Percentiles rank a stretch among this genome's conserved stretches.
Evolutionary conservation across 495 filamentous ascomycete species (phyloP).

Genomic region (Margaritispora aquatica): DNA sequence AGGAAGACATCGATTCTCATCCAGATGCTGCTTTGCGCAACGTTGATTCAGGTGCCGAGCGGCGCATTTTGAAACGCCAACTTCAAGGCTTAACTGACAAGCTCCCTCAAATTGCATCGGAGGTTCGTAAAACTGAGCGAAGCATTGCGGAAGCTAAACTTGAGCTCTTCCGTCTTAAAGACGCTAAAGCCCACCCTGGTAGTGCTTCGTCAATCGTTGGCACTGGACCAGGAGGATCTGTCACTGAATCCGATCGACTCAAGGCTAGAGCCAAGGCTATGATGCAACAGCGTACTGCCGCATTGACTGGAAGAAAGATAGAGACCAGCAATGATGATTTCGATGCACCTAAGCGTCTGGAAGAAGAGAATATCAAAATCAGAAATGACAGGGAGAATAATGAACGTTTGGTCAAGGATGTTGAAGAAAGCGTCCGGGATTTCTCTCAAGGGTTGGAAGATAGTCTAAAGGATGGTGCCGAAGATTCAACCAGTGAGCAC

Average conservation of each 20-base stretch:
- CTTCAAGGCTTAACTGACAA: slow-evolving; percentile 83
- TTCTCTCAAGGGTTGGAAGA: slow-evolving; percentile 80
- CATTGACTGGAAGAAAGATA: slow-evolving; percentile 75
- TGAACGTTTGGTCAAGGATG: slow-evolving; percentile 91
- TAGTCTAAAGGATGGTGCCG: slow-evolving; percentile 74
- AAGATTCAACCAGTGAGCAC: slow-evolving; percentile 65
- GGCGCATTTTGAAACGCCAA: slow-evolving; percentile 77
- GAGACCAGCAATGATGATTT: slow-evolving; percentile 58
- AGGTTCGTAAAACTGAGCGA: slow-evolving; percentile 85
- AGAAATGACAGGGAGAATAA: slow-evolving; percentile 87
- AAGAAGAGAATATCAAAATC: slow-evolving; percentile 77
- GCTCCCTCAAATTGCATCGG: slow-evolving; percentile 84
- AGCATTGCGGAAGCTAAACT: slow-evolving; percentile 86
- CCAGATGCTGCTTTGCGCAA: slow-evolving; percentile 69
- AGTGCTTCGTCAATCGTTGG: slow-evolving; percentile 81
- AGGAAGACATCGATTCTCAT: slow-evolving; percentile 93
- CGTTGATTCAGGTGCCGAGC: slow-evolving; percentile 79
- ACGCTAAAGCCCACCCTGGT: slow-evolving; percentile 86
- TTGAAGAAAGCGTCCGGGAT: slow-evolving; percentile 93
- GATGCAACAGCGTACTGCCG: slow-evolving; percentile 96
- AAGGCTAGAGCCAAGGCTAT: slow-evolving; percentile 94
- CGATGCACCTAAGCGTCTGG: slow-evolving; percentile 73
- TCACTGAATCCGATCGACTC: slow-evolving; percentile 91
- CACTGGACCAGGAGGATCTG: slow-evolving; percentile 82
- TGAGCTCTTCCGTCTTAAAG: slow-evolving; percentile 89